Evolutionary conservation across 768 basidiomycete species (phyloP).

Genomic region (Trametes coccinea): DNA sequence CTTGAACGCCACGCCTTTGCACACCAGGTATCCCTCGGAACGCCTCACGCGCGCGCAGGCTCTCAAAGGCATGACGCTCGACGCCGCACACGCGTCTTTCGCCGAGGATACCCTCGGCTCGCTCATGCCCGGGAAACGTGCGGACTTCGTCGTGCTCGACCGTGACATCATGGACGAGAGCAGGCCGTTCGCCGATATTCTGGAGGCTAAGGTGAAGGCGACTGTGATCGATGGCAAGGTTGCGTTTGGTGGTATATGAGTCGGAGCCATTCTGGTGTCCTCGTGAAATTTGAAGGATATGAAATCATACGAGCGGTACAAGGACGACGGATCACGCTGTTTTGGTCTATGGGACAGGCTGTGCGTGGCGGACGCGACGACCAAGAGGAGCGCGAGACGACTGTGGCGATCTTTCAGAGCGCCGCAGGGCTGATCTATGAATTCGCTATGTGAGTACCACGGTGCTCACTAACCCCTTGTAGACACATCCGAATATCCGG

Average conservation of each 20-base stretch:
- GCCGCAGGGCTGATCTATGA: too few relatives aligned
- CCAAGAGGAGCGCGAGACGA: too few relatives aligned
- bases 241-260: constrained; percentile 52
- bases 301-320: too few relatives aligned
- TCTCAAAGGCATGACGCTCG: constrained; percentile 87
- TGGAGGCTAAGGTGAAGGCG: constrained; percentile 63
- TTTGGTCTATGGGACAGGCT: too few relatives aligned
- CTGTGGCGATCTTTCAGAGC: too few relatives aligned
- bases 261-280: not conserved
- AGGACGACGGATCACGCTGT: too few relatives aligned
- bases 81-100: constrained; percentile 88
- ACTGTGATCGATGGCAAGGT: constrained; percentile 77
- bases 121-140: constrained; percentile 73
- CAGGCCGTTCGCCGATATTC: constrained; percentile 57
- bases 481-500: too few relatives aligned
- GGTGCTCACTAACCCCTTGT: too few relatives aligned
- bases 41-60: constrained; percentile 80
- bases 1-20: not conserved
- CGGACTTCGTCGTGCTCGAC: constrained; percentile 86
- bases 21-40: constrained; percentile 69
- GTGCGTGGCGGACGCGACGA: too few relatives aligned
- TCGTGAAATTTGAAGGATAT: not conserved
- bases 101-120: constrained; percentile 71
- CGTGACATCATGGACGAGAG: constrained; percentile 75
- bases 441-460: too few relatives aligned